Conservation (phyloP, 2,329 filamentous ascomycete genomes). For the Aspergillus sp. region DNA sequence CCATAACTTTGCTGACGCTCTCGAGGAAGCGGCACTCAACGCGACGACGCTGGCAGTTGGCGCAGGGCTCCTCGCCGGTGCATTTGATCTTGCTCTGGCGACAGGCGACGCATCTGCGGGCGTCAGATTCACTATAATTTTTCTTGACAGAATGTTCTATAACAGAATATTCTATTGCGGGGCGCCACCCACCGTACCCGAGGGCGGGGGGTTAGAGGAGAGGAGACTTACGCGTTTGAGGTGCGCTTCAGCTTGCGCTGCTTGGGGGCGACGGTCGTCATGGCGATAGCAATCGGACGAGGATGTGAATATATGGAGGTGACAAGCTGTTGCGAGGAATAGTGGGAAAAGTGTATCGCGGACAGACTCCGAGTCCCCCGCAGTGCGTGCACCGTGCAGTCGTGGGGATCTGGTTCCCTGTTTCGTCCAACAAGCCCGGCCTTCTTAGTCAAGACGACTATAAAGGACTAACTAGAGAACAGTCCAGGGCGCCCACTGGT, state of each 20-base stretch:
- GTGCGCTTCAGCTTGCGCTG: conserved; percentile 33
- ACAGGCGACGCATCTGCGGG: conserved; percentile 32
- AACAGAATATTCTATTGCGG: no score
- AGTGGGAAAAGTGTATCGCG: no score
- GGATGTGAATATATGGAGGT: not conserved
- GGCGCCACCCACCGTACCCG: no score
- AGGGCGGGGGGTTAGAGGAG: no score
- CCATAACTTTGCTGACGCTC: conserved; percentile 27
- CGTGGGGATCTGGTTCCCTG: not conserved
- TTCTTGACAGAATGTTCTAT: no score
- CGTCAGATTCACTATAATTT: no score
- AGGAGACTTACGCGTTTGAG: conserved; percentile 10
- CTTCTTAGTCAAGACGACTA: no score
- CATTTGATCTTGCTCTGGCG: conserved; percentile 47
- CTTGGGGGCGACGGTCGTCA: not conserved
- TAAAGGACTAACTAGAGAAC: no score
- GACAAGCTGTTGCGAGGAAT: no score
- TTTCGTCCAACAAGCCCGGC: not conserved
- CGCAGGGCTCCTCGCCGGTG: conserved; percentile 41
- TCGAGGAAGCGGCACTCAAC: conserved; percentile 33
- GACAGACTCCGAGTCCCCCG: conserved; percentile 18
- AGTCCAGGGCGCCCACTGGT: no score
- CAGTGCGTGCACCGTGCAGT: not conserved
- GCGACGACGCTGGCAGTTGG: conserved; percentile 20
- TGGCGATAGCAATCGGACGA: not conserved